A percentile compares a stretch with the other conserved stretches of the same genome.
Conservation (phyloP, 106 monocot species). For the Allium sativum region DNA sequence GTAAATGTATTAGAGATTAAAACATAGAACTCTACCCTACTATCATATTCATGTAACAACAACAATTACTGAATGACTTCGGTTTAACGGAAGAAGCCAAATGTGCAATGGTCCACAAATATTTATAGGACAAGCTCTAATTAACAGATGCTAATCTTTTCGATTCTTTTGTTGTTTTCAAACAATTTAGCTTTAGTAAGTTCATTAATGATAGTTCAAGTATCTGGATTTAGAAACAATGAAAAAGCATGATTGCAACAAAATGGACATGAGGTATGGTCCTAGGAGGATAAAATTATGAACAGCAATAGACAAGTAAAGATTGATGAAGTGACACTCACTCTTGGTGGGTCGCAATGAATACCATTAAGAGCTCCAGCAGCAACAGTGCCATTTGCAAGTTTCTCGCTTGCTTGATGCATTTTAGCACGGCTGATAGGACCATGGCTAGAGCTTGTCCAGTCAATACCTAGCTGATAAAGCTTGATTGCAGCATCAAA, state of each 20-base stretch:
- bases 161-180: too few relatives aligned
- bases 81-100: too few relatives aligned
- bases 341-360: conserved; percentile 35
- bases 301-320: neutral
- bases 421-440: conserved; percentile 15
- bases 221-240: too few relatives aligned
- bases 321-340: conserved; percentile 12
- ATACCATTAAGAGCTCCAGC: conserved; percentile 26
- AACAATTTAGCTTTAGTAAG: too few relatives aligned
- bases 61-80: too few relatives aligned
- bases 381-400: conserved; percentile 11
- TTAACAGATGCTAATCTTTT: neutral
- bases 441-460: conserved; percentile 72
- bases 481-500: conserved; percentile 91
- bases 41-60: too few relatives aligned
- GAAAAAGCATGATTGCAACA: too few relatives aligned
- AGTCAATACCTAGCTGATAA: conserved; percentile 73
- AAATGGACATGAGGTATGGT: neutral
- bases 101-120: too few relatives aligned
- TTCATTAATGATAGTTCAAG: too few relatives aligned
- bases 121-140: too few relatives aligned
- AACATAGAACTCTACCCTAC: neutral
- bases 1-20: neutral
- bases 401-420: conserved; percentile 9
- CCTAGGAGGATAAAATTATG: conserved; percentile 14